phyloP scores from a whole-genome alignment of 768 basidiomycete species.

The Clavulina sp. region DNA sequence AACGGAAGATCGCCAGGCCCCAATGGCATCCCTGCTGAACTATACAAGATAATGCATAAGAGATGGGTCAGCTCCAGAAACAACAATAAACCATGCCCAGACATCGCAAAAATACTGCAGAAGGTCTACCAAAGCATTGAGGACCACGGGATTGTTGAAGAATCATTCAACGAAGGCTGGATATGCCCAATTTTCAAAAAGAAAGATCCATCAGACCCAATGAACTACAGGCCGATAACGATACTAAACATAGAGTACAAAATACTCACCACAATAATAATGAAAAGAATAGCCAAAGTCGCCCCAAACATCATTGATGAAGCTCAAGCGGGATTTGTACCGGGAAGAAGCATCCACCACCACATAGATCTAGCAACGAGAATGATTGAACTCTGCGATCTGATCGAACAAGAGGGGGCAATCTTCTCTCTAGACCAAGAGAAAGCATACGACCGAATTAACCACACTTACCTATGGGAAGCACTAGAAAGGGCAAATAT shows the following conservation, averaged over 20 bases:
- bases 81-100: neutral
- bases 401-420: slow-evolving; percentile 10
- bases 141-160: neutral
- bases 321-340: slow-evolving; percentile 13
- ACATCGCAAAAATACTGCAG: neutral
- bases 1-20: neutral
- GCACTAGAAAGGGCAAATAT: neutral
- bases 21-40: slow-evolving; percentile 2
- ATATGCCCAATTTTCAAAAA: slow-evolving; percentile 14
- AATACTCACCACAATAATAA: slow-evolving; percentile 11
- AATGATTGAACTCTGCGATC: slow-evolving; percentile 11
- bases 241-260: slow-evolving; percentile 15
- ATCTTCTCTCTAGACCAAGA: slow-evolving; percentile 12
- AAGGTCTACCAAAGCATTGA: neutral
- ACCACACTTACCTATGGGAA: slow-evolving; percentile 12
- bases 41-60: neutral
- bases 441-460: slow-evolving; percentile 14
- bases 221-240: slow-evolving; percentile 14
- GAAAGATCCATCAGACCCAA: slow-evolving; percentile 4
- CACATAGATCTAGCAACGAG: slow-evolving; percentile 8
- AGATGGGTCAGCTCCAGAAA: neutral
- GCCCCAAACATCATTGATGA: slow-evolving; percentile 2
- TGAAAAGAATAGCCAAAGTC: slow-evolving; percentile 2
- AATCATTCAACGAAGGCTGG: slow-evolving; percentile 12
- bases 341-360: slow-evolving; percentile 10